Evolutionary conservation across 2,329 filamentous ascomycete genomes (phyloP), one percentile per base, ranked within the genome.

Genomic region (Alternaria infectoria): DNA sequence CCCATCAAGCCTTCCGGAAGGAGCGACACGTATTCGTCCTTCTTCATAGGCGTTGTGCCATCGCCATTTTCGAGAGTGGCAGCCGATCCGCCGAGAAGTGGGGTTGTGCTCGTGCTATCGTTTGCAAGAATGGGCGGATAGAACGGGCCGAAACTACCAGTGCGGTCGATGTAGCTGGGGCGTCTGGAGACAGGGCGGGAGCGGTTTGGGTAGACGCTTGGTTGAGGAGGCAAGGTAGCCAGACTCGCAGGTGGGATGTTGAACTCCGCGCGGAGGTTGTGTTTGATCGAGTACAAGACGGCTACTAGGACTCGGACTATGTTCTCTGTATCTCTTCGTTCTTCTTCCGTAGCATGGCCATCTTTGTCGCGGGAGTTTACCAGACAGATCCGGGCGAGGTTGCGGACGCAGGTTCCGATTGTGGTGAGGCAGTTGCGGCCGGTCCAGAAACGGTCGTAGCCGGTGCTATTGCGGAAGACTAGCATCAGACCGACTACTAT

Each of bases 401-500:
- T 89, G 59, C 88, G 83, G 13, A 89, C 83, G 43, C 81, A 82
- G n/a, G 88, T 88, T 51, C 84, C 84, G 28, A 89, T 82, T 0
- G 83, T 84, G 11, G 83, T 87, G 58, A 90, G 82, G 66, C 86
- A 84, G 67, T 85, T 86, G 46, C 87, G 80, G 5, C 86, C 87
- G 4, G 85, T 85, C 88, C 88, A 90, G 80, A 90, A 90, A 2
- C 88, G 83, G 69, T 89, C 88, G 78, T 89, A 90, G 57, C 83
- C 86, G 4, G 88, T 90, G 67, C 86, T 83, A 69, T 90, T 90
- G 40, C 88, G 85, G 79, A 90, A 90, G 26, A 90, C 88, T 32
- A 90, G 86, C 84, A 90, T 89, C 44, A 90, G 76, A 70, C 88
- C 88, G 3, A 90, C 88, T 54, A 90, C 88, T 59, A 90, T 90